These are phyloP conservation scores for Trichosporon asahii DNA, from an alignment of 1,284 basidiomycete genomes.

Conservation along the genomic window DNA sequence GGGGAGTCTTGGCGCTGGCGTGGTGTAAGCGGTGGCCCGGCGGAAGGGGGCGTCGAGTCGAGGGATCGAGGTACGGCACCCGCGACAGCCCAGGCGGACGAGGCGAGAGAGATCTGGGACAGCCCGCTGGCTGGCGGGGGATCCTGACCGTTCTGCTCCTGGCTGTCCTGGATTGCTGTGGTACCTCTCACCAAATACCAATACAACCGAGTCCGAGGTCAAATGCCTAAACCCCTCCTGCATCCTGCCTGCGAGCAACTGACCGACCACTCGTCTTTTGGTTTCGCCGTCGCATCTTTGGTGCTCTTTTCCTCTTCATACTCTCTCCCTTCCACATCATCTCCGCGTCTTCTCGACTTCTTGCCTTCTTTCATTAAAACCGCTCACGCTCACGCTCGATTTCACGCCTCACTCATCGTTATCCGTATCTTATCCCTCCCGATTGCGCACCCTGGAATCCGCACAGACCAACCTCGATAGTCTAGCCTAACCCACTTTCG, in stretches of 20 bases:
- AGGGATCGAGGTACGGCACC: neutral
- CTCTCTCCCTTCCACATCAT: neutral
- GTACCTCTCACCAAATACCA: constrained; percentile 4
- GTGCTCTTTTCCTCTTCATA: neutral
- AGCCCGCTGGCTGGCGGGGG: neutral
- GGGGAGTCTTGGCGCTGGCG: constrained; percentile 5
- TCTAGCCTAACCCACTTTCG: neutral
- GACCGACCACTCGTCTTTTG: neutral
- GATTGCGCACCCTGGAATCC: constrained; percentile 9
- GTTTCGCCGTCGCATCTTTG: constrained; percentile 1
- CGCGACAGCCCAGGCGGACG: neutral
- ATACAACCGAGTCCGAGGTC: constrained; percentile 5
- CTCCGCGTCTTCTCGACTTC: neutral
- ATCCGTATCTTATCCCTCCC: constrained; percentile 10
- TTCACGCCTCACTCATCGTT: constrained; percentile 2
- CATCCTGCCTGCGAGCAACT: neutral
- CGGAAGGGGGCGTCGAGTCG: neutral
- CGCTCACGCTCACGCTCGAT: neutral
- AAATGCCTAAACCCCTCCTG: neutral
- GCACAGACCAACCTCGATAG: constrained; percentile 2
- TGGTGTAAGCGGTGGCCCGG: neutral
- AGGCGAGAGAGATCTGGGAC: neutral
- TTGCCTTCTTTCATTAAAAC: neutral
- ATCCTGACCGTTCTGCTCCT: neutral
- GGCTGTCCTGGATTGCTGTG: neutral